Conservation (phyloP, 768 basidiomycete genomes). For the Mycena venus region DNA sequence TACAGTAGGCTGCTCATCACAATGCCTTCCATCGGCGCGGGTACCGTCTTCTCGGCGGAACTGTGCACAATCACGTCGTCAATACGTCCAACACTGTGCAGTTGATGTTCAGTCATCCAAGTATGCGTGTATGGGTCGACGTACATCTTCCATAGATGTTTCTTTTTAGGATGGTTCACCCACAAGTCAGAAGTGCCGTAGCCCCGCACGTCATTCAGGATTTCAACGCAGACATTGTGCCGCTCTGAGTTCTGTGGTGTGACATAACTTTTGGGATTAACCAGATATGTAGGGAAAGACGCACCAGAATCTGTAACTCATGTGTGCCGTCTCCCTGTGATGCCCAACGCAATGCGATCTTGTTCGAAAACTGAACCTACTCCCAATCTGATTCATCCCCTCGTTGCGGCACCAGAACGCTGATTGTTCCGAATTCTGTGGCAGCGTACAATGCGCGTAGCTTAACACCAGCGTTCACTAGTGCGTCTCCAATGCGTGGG, state of each 20-base stretch:
- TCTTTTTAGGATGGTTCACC: conserved; percentile 51
- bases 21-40: conserved; percentile 42
- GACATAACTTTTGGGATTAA: too few species aligned
- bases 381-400: conserved; percentile 47
- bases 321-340: conserved; percentile 51
- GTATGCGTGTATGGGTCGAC: too few species aligned
- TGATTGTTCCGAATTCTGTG: conserved; percentile 49
- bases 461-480: conserved; percentile 46
- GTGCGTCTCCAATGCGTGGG: conserved; percentile 44
- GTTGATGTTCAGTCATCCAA: not conserved
- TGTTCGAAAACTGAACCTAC: conserved; percentile 43
- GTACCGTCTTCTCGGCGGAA: conserved; percentile 49
- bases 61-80: conserved; percentile 49
- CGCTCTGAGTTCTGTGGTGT: too few species aligned
- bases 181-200: conserved; percentile 56
- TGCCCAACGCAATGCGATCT: conserved; percentile 46
- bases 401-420: conserved; percentile 1
- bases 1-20: conserved; percentile 37
- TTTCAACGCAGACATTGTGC: conserved; percentile 43
- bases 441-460: conserved; percentile 40
- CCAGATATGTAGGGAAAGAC: not conserved
- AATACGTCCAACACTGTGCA: conserved; percentile 44
- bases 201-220: conserved; percentile 48
- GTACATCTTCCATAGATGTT: conserved; percentile 52
- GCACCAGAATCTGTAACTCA: conserved; percentile 55